Evolutionary conservation across 2,329 filamentous ascomycete genomes (phyloP).

Genomic region (Diplodia sapinea): DNA sequence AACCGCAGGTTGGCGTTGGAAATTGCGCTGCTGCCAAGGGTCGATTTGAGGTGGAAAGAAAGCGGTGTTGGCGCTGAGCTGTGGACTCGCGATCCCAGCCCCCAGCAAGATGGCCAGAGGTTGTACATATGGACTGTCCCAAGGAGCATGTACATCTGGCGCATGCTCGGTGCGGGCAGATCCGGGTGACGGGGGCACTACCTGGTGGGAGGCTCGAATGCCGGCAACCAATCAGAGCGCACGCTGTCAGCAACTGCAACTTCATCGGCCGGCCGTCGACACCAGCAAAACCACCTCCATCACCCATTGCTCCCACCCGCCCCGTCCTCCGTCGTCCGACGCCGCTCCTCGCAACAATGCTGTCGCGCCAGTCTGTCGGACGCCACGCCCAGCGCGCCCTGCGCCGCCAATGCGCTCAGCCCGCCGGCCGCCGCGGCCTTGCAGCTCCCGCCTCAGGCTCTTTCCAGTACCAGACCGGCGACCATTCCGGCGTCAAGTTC

Average conservation of each 20-base stretch:
- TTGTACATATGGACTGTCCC: neutral
- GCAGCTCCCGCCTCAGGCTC: constrained; percentile 73
- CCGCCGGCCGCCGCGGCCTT: constrained; percentile 64
- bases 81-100: neutral
- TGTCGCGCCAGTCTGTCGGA: constrained; percentile 70
- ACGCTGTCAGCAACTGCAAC: constrained; percentile 29
- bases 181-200: constrained; percentile 10
- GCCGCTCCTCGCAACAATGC: constrained; percentile 59
- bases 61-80: neutral
- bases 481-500: constrained; percentile 87
- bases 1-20: neutral
- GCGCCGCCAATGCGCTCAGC: constrained; percentile 62
- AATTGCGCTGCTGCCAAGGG: neutral
- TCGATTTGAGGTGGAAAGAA: neutral
- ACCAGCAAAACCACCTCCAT: constrained; percentile 46
- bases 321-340: constrained; percentile 53
- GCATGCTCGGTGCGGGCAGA: neutral
- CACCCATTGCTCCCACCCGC: constrained; percentile 55
- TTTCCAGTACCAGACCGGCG: constrained; percentile 85
- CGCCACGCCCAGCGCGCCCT: constrained; percentile 68
- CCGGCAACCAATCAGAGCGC: constrained; percentile 26
- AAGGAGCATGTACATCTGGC: neutral
- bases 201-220: neutral
- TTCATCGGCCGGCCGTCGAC: constrained; percentile 33
- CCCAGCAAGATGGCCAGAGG: neutral